phyloP scores from a whole-genome alignment of 805 yeast genomes.

The Nakazawaea ishiwadae region DNA sequence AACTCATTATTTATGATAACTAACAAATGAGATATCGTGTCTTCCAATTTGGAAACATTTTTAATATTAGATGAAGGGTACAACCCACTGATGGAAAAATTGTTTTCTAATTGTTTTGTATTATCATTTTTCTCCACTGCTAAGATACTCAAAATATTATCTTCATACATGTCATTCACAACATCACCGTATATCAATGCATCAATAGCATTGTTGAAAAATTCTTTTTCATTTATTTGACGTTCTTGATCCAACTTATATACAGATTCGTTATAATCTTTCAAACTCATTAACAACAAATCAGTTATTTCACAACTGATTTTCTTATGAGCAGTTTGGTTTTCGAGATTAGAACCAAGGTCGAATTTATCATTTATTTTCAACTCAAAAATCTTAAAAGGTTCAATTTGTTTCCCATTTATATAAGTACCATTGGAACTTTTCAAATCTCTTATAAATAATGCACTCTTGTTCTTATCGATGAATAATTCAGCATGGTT shows the following conservation, averaged over 20 bases:
- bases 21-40: constrained; percentile 49
- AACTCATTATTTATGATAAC: constrained; percentile 53
- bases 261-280: constrained; percentile 21
- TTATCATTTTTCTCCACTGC: constrained; percentile 17
- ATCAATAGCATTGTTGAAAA: constrained; percentile 29
- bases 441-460: constrained; percentile 80
- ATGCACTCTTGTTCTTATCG: constrained; percentile 40
- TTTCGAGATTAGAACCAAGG: constrained; percentile 84
- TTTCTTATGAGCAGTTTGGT: constrained; percentile 68
- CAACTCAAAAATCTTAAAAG: constrained; percentile 60
- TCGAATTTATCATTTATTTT: constrained; percentile 85
- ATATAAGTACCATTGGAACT: constrained; percentile 94
- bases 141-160: constrained; percentile 21
- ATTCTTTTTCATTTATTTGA: constrained; percentile 16
- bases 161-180: constrained; percentile 25
- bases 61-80: constrained; percentile 57
- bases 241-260: constrained; percentile 18
- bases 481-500: constrained; percentile 91
- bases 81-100: constrained; percentile 48
- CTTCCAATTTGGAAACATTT: constrained; percentile 49
- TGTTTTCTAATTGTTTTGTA: constrained; percentile 40
- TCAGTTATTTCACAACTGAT: constrained; percentile 81
- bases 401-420: constrained; percentile 65
- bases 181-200: constrained; percentile 32
- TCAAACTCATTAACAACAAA: constrained; percentile 51